Percentiles rank a stretch among this genome's conserved stretches.
Conservation (phyloP, 1,139 yeast species). For the Yamadazyma diospyri region DNA sequence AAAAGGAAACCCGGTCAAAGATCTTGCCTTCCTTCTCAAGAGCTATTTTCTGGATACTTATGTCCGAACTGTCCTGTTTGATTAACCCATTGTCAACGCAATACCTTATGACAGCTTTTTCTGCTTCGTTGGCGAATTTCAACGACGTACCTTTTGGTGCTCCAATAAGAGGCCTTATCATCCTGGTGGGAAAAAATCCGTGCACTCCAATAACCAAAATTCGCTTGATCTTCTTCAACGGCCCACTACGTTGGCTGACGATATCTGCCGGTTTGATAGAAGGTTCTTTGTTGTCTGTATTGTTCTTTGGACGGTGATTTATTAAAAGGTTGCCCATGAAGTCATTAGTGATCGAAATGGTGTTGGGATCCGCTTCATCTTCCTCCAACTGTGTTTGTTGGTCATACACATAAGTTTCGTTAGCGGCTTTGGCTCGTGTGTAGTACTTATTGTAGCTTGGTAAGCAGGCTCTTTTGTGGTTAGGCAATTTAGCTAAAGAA, state of each 20-base stretch:
- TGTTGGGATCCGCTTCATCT: constrained; percentile 26
- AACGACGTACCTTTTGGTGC: constrained; percentile 34
- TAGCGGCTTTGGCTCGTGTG: constrained; percentile 14
- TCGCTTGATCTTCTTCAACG: constrained; percentile 38
- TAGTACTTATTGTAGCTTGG: constrained; percentile 39
- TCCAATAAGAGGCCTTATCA: constrained; percentile 70
- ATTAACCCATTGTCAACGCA: constrained; percentile 55
- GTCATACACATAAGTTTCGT: constrained; percentile 16
- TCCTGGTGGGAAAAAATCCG: constrained; percentile 53
- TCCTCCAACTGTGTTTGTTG: constrained; percentile 27
- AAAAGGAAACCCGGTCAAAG: constrained; percentile 77
- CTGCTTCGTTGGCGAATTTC: constrained; percentile 69
- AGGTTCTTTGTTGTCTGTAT: constrained; percentile 5
- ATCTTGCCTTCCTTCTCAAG: constrained; percentile 91
- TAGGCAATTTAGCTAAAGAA: constrained; percentile 36
- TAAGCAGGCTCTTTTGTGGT: constrained; percentile 39
- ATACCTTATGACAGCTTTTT: constrained; percentile 69
- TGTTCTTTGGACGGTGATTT: constrained; percentile 21
- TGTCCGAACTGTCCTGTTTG: constrained; percentile 33
- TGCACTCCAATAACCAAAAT: constrained; percentile 77
- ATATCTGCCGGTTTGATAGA: constrained; percentile 21
- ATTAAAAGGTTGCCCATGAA: constrained; percentile 45
- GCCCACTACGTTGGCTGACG: constrained; percentile 28
- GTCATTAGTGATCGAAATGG: constrained; percentile 40
- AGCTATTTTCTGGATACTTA: constrained; percentile 84